Percentiles rank a stretch among this genome's conserved stretches.
Evolutionary conservation across 2,329 filamentous ascomycete genomes (phyloP).

Genomic region (Aureobasidium pullulans): DNA sequence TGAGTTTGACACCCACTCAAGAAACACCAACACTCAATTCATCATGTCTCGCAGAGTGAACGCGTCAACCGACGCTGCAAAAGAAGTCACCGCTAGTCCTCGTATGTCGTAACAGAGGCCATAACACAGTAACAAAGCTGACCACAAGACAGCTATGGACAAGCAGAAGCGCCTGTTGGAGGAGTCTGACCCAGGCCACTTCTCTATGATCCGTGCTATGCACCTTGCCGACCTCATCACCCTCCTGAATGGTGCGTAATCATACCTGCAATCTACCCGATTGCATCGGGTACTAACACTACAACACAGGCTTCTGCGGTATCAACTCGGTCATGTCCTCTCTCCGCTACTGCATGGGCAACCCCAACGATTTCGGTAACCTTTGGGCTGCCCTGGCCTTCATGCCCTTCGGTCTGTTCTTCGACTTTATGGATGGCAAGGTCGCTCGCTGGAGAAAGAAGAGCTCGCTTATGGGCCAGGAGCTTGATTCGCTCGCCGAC

Average conservation of each 20-base stretch:
- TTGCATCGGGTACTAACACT: not conserved
- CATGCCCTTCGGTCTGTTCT: constrained; percentile 90
- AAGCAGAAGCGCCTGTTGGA: constrained; percentile 71
- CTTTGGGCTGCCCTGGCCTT: constrained; percentile 78
- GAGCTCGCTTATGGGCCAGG: constrained; percentile 95
- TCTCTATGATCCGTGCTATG: constrained; percentile 53
- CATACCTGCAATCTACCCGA: not conserved
- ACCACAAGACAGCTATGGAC: constrained; percentile 48
- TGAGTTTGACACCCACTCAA: not conserved
- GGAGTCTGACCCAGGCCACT: constrained; percentile 60
- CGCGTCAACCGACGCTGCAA: constrained; percentile 44
- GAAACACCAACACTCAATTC: not conserved
- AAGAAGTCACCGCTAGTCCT: constrained; percentile 28
- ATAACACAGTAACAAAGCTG: constrained; percentile 12
- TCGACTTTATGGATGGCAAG: constrained; percentile 96
- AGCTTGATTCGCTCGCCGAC: constrained; percentile 91
- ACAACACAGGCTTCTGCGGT: constrained; percentile 62
- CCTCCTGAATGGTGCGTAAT: constrained; percentile 58
- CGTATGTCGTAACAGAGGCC: not conserved
- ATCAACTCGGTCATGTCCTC: constrained; percentile 95
- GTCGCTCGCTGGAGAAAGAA: constrained; percentile 95
- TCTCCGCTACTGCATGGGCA: constrained; percentile 78
- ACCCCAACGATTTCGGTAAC: constrained; percentile 54
- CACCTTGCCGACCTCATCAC: constrained; percentile 81
- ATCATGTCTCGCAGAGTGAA: constrained; percentile 59